Evolutionary conservation across 1,284 basidiomycete genomes (phyloP).

Genomic region (Mycosarcoma maydis): DNA sequence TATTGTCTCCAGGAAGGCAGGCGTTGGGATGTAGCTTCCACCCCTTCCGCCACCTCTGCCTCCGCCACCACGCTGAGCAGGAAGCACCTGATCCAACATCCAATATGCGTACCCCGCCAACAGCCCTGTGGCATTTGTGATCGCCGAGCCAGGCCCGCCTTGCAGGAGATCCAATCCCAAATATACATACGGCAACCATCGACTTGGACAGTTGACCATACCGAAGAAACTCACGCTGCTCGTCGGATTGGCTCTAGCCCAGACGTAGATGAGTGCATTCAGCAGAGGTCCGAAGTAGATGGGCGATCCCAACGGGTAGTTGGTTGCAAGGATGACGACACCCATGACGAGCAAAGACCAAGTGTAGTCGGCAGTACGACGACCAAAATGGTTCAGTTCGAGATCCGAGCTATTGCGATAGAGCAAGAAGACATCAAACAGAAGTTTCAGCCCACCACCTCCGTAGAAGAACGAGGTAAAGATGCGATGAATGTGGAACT

Average conservation of each 20-base stretch:
- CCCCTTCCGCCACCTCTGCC: constrained; percentile 30
- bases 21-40: constrained; percentile 39
- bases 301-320: constrained; percentile 74
- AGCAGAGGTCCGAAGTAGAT: constrained; percentile 77
- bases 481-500: constrained; percentile 77
- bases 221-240: constrained; percentile 56
- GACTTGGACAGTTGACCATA: constrained; percentile 70
- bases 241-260: constrained; percentile 46
- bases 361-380: constrained; percentile 54
- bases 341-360: constrained; percentile 58
- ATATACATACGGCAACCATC: constrained; percentile 77
- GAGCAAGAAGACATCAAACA: constrained; percentile 59
- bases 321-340: constrained; percentile 69
- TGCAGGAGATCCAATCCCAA: constrained; percentile 77
- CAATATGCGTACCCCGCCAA: constrained; percentile 77
- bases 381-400: constrained; percentile 51
- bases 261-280: constrained; percentile 71
- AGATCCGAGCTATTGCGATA: constrained; percentile 54
- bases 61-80: constrained; percentile 22
- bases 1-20: constrained; percentile 25
- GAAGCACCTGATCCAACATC: constrained; percentile 36
- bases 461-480: constrained; percentile 82
- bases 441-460: constrained; percentile 60
- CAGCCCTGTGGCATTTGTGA: constrained; percentile 75
- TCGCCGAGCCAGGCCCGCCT: constrained; percentile 74